phyloP scores from a whole-genome alignment of 352 stramenopile genomes.

The Phytophthora brassicae region DNA sequence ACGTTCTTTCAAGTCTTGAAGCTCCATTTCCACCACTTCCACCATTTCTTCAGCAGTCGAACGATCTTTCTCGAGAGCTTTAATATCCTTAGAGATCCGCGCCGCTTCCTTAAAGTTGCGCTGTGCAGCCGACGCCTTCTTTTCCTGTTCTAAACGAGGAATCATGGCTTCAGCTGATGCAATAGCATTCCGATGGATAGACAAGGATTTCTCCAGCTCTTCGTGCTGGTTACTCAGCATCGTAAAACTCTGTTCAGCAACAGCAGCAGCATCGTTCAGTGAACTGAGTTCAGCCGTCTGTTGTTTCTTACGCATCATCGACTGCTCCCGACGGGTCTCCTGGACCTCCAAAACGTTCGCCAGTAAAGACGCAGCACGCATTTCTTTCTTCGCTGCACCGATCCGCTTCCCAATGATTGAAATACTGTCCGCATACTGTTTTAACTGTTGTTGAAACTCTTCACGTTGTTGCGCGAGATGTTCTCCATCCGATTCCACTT shows the following conservation, averaged over 20 bases:
- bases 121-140: conserved; percentile 71
- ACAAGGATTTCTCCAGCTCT: conserved; percentile 73
- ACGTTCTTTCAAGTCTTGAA: conserved; percentile 74
- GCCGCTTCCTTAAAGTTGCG: conserved; percentile 89
- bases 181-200: conserved; percentile 78
- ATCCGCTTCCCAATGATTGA: conserved; percentile 65
- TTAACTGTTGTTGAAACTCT: conserved; percentile 55
- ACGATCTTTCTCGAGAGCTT: conserved; percentile 84
- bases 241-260: conserved; percentile 75
- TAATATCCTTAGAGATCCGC: conserved; percentile 86
- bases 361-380: conserved; percentile 64
- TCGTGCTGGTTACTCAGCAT: conserved; percentile 77
- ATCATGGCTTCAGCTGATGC: conserved; percentile 81
- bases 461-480: conserved; percentile 59
- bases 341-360: conserved; percentile 71
- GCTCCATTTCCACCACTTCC: conserved; percentile 81
- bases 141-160: conserved; percentile 75
- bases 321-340: conserved; percentile 66
- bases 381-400: conserved; percentile 60
- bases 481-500: conserved; percentile 70
- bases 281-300: conserved; percentile 70
- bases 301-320: conserved; percentile 72
- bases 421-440: conserved; percentile 53
- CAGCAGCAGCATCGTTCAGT: conserved; percentile 63
- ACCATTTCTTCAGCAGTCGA: conserved; percentile 80